Base-by-base conservation (phyloP, 2,329 filamentous ascomycete species). In the Byssoonygena ceratinophila region DNA sequence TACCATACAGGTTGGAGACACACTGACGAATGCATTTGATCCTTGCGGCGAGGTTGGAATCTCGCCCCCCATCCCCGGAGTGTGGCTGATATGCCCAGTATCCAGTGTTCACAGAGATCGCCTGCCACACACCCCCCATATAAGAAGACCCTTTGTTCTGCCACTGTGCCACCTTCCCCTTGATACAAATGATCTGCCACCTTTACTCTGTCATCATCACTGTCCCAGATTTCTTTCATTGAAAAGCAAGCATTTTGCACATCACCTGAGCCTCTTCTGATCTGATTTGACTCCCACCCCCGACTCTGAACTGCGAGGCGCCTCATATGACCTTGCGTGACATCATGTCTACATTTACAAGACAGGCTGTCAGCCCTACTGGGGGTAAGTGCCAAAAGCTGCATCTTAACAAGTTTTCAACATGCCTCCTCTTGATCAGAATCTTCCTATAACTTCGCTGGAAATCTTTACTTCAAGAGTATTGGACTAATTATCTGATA, bases 311-410 rank as follows among this genome's bases (percentile, higher is more conserved):
- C 27, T 23, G 16, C 4, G 18, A 16, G 18, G 34, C 16, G 34
- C 14, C 14, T 37, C n/a, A 16, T 37, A 25, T 18, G 7, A 16
- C 29, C 23, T 31, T 14, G 9, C 12, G 16, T 51, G 49, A 51
- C 48, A 51, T 51, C 48, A 51, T 51, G 49, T 45, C 49, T 36
- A 20, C 40, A 20, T 20, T 11, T 47, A 31, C 43, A 18, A 44
- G 14, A 14, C 12, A n/a, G n/a, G 37, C 47, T 29, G 37, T 23
- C n/a, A 50, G 25, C 37, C 40, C 49, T 36, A 27, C 29, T 39
- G 40, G 37, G 16, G 22, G 49, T 51, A 51, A 25, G 48, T 31
- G 18, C 6, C 9, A 16, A 34, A 46, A 1, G 2, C n/a, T 31
- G 27, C 36, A 41, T 32, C 14, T 43, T 23, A 4, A 6, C 14